These are phyloP conservation scores for fission yeast (Schizosaccharomyces pombe) DNA, from an alignment of 805 yeast genomes.

Conservation along the genomic window ASM294v3 CU329670.1:3342001-3342500, in stretches of 20 bases:
- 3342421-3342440: slow-evolving; percentile 82
- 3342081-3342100: slow-evolving; percentile 57
- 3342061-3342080: slow-evolving; percentile 71
- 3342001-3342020: slow-evolving; percentile 73
- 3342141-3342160: slow-evolving; percentile 89
- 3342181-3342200: slow-evolving; percentile 83
- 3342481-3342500: slow-evolving; percentile 85
- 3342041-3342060: slow-evolving; percentile 96
- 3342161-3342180: slow-evolving; percentile 76
- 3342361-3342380: slow-evolving; percentile 83
- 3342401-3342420: slow-evolving; percentile 72
- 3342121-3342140: slow-evolving; percentile 83
- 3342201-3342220: slow-evolving; percentile 84
- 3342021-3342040: slow-evolving; percentile 94
- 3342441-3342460: slow-evolving; percentile 51
- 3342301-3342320: slow-evolving; percentile 83
- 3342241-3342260: slow-evolving; percentile 89
- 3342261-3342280: slow-evolving; percentile 91
- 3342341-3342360: slow-evolving; percentile 62
- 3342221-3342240: slow-evolving; percentile 77
- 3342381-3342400: slow-evolving; percentile 78
- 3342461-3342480: slow-evolving; percentile 76
- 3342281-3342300: slow-evolving; percentile 83
- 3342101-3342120: slow-evolving; percentile 65
- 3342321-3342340: slow-evolving; percentile 73